Conservation (phyloP, 2,329 filamentous ascomycete species). For the Ophiocordyceps unilateralis region DNA sequence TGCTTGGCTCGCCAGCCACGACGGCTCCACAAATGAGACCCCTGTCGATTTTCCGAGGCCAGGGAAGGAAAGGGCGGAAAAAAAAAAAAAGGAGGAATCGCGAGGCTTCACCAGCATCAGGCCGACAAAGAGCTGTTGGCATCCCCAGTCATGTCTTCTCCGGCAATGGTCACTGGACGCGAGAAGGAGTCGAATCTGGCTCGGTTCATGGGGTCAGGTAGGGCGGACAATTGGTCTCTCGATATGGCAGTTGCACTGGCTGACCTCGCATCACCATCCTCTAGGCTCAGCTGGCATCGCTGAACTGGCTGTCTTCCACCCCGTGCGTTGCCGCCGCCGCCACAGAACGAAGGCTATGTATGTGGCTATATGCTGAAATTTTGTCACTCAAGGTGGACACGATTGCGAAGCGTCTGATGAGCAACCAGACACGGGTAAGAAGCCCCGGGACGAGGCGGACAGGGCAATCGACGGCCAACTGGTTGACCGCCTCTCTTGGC, state of each 20-base stretch:
- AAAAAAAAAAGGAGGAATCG: neutral
- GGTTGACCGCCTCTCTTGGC: neutral
- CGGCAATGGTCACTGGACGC: conserved; percentile 22
- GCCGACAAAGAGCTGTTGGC: neutral
- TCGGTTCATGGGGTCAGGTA: conserved; percentile 81
- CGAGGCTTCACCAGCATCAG: neutral
- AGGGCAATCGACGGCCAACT: neutral
- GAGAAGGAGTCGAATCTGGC: conserved; percentile 81
- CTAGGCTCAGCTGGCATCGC: conserved; percentile 81
- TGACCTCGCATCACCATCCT: conserved; percentile 5
- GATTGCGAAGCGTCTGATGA: conserved; percentile 97
- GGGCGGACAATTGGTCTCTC: neutral
- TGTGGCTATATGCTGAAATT: conserved; percentile 1
- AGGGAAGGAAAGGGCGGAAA: too few relatives aligned
- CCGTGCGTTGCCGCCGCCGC: conserved; percentile 38
- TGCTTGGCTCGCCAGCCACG: too few relatives aligned
- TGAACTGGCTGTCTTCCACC: conserved; percentile 85
- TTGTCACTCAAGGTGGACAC: conserved; percentile 62
- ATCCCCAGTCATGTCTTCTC: conserved; percentile 39
- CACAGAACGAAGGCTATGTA: neutral
- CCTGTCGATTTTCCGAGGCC: neutral
- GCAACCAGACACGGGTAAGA: conserved; percentile 61
- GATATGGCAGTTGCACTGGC: conserved; percentile 1
- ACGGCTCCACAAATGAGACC: too few relatives aligned
- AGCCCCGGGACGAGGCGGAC: neutral